Percentiles rank a stretch among this genome's conserved stretches.
phyloP scores from a whole-genome alignment of 2,329 filamentous ascomycete genomes.

The Claviceps monticola region DNA sequence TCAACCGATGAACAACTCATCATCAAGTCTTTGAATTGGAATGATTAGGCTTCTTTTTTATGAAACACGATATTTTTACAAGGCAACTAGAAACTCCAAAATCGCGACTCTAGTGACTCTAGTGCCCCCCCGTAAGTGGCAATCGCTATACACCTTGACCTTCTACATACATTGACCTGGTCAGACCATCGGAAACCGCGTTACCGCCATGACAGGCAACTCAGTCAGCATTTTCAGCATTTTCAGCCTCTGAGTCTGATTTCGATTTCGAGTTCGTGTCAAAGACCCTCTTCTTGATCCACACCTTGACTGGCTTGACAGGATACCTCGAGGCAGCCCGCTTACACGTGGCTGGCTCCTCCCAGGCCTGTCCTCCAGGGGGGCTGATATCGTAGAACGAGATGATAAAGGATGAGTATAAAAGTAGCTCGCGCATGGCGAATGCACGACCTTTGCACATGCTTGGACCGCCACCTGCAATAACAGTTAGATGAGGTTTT shows the following conservation, averaged over 20 bases:
- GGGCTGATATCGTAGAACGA: conserved; percentile 24
- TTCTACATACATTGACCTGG: neutral
- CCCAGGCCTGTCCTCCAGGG: conserved; percentile 15
- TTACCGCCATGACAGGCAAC: neutral
- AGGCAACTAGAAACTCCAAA: neutral
- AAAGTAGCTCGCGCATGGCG: conserved; percentile 19
- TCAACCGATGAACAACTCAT: too few relatives aligned
- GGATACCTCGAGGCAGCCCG: conserved; percentile 15
- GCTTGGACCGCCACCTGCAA: conserved; percentile 17
- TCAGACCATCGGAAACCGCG: neutral
- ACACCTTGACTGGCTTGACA: conserved; percentile 15
- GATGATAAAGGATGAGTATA: conserved; percentile 21
- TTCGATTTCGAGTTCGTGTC: neutral
- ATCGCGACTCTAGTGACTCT: neutral
- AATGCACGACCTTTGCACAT: conserved; percentile 21
- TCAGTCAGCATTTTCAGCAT: neutral
- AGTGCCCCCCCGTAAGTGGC: neutral
- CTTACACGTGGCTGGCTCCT: conserved; percentile 12
- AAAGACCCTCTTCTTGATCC: conserved; percentile 17
- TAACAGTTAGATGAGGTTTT: neutral
- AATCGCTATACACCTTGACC: neutral
- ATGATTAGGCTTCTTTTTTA: neutral
- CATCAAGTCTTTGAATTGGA: too few relatives aligned
- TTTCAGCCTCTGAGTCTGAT: neutral
- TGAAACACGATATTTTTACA: neutral